Evolutionary conservation across 177 flowering plant species (phyloP), one percentile per base, ranked within the genome.

Genomic region (Telopea speciosissima): DNA sequence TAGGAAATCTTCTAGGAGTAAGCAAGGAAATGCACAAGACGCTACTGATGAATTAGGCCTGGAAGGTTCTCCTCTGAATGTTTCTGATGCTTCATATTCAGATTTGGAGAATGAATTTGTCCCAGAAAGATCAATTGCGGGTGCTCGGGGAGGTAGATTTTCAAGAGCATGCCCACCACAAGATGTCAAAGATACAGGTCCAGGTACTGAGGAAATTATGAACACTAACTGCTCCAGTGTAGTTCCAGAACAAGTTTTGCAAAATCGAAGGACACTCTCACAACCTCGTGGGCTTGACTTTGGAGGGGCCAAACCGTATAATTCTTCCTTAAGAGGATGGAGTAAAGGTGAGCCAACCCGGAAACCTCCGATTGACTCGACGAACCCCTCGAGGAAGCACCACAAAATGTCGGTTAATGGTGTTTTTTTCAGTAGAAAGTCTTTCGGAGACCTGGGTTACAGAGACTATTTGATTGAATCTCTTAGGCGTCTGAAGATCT

Each of bases 401-500:
- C 67, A 62, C 56, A 83, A 79, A 62, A 23, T 69, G 17, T 73
- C 83, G 8, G 62, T 70, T 24, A 81, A 71, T 23, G 66, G 62
- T 67, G 90, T 79, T 11, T 95, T 95, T 81, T 90, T 85, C 65
- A 89, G 97, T 70, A 74, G 83, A 68, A 87, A 88, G 73, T 78
- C 89, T 24, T 95, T 92, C 75, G 77, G 45, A 68, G 93, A 87
- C 52, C 49, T 90, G 68, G 97, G 96, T 0, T 92, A 92, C 80
- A 80, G 62, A 76, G 89, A 87, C 0, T 80, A 83, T 70, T 75
- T 95, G 85, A 86, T 89, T 68, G 82, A 87, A 52, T 80, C 89
- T 68, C 78, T 95, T 22, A 86, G 78, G 72, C 79, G 40, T 54
- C 93, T 79, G 70, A 72, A 16, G 66, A 84, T 84, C 65, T 19